phyloP scores from a whole-genome alignment of 2,329 filamentous ascomycete species.

The Fusarium redolens region DNA sequence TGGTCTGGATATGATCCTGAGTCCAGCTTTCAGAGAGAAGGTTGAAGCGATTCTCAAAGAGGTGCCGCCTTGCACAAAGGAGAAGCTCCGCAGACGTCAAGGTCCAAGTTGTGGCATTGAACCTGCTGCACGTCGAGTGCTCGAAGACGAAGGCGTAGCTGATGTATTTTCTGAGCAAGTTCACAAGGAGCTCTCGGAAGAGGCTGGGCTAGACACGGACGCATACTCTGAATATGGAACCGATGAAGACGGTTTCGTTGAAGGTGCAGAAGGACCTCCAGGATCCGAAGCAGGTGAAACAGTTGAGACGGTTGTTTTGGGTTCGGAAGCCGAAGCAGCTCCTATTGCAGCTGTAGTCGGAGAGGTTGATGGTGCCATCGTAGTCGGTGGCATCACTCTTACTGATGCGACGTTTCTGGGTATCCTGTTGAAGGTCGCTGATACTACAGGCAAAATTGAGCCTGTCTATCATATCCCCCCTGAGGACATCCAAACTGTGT shows the following conservation, averaged over 20 bases:
- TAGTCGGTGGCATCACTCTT: neutral
- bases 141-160: neutral
- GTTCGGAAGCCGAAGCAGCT: neutral
- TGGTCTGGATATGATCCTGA: conserved; percentile 7
- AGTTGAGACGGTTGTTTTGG: neutral
- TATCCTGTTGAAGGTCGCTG: neutral
- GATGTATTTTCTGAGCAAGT: conserved; percentile 1
- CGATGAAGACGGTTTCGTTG: neutral
- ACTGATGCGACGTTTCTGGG: conserved; percentile 1
- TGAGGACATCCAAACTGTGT: too few relatives aligned
- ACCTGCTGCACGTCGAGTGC: neutral
- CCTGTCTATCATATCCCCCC: too few relatives aligned
- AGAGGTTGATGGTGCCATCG: neutral
- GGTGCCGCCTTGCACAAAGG: neutral
- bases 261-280: conserved; percentile 1
- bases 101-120: conserved; percentile 4
- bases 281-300: conserved; percentile 3
- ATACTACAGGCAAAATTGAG: neutral
- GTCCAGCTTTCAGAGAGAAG: conserved; percentile 3
- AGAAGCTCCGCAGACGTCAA: neutral
- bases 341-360: neutral
- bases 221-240: neutral
- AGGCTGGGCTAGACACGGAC: neutral
- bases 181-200: neutral
- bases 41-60: conserved; percentile 1